phyloP scores from a whole-genome alignment of 2,329 filamentous ascomycete species.

The Teratosphaeria epicoccoides region DNA sequence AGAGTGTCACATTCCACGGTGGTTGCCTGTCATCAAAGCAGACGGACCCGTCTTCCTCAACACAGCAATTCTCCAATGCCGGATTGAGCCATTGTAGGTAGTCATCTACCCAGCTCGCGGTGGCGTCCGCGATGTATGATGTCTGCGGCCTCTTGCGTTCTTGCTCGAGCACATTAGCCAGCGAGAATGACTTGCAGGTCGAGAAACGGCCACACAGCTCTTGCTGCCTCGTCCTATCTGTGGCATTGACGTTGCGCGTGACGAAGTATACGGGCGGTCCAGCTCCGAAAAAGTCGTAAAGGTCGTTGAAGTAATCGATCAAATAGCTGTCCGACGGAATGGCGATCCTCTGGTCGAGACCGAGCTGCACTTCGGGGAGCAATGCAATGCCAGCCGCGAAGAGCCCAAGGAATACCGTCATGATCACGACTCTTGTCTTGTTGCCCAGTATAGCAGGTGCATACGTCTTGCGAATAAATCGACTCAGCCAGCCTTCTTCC shows the following conservation, averaged over 20 bases:
- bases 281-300: conserved; percentile 82
- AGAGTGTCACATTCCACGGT: conserved; percentile 78
- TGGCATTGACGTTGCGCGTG: conserved; percentile 68
- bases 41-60: conserved; percentile 47
- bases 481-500: conserved; percentile 73
- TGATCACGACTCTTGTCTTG: conserved; percentile 64
- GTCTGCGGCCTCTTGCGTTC: conserved; percentile 82
- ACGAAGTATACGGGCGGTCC: conserved; percentile 97
- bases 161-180: conserved; percentile 84
- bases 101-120: conserved; percentile 94
- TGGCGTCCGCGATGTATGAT: conserved; percentile 77
- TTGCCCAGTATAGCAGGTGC: conserved; percentile 71
- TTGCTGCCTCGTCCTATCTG: conserved; percentile 64
- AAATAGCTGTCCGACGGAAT: conserved; percentile 90
- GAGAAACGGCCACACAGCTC: conserved; percentile 86
- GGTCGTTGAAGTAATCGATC: conserved; percentile 91
- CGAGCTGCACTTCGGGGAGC: conserved; percentile 73
- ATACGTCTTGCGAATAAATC: conserved; percentile 83
- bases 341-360: conserved; percentile 87
- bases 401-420: conserved; percentile 74
- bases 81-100: conserved; percentile 97
- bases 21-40: conserved; percentile 73
- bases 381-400: conserved; percentile 79
- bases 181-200: conserved; percentile 70
- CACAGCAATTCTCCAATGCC: conserved; percentile 60